These are phyloP conservation scores for Neckera pumila DNA, from an alignment of 225 moss, liverwort and hornwort genomes.

Conservation along the genomic window DNA sequence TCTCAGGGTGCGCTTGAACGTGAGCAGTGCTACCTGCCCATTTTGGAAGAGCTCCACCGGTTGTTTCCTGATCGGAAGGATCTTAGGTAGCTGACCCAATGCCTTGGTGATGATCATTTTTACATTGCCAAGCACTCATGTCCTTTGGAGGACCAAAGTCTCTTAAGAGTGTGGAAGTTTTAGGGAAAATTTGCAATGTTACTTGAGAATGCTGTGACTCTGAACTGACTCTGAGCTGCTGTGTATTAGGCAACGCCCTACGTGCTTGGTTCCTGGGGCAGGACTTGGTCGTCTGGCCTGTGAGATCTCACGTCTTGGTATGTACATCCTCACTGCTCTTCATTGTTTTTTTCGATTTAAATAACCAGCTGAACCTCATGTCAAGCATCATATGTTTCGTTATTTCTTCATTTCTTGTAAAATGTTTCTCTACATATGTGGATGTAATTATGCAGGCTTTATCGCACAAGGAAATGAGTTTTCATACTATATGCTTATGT, in stretches of 20 bases:
- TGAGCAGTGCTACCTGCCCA: slow-evolving; percentile 65
- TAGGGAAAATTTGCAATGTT: background rate
- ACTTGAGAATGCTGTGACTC: background rate
- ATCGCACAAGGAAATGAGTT: slow-evolving; percentile 78
- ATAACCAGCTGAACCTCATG: background rate
- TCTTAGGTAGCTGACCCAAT: slow-evolving; percentile 28
- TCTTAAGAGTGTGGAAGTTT: background rate
- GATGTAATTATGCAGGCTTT: slow-evolving; percentile 44
- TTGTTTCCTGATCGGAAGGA: slow-evolving; percentile 48
- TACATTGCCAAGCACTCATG: background rate
- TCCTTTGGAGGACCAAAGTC: background rate
- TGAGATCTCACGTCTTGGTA: slow-evolving; percentile 80
- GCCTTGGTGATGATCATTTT: background rate
- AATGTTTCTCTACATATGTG: background rate
- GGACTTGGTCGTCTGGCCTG: slow-evolving; percentile 76
- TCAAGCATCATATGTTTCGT: background rate
- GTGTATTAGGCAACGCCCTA: slow-evolving; percentile 46
- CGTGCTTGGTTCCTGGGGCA: slow-evolving; percentile 76
- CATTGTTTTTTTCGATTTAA: background rate
- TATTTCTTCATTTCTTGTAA: background rate
- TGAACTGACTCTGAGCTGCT: background rate
- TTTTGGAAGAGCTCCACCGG: slow-evolving; percentile 60
- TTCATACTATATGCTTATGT: slow-evolving; percentile 86
- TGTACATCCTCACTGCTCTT: background rate
- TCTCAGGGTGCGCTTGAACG: slow-evolving; percentile 65